Base-by-base conservation (phyloP, 768 basidiomycete species). In the Mycena leptocephala region DNA sequence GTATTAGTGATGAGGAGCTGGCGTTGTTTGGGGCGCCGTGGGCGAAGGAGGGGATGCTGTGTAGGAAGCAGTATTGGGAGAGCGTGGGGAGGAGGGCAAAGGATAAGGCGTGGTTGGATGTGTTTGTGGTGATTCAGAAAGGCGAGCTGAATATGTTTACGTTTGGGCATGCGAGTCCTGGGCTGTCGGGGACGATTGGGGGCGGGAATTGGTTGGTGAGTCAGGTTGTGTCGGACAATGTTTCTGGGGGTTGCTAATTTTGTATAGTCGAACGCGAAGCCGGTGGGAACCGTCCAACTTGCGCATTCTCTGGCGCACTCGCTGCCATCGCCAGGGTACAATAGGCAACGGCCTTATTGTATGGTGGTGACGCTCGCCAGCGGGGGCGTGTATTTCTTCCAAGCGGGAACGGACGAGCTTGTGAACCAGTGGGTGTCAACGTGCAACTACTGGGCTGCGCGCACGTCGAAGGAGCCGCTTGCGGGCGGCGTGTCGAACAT, bases 381-480 rank as follows among this genome's bases (percentile, higher is more conserved):
- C 78, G 97, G 97, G 11, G 96, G 94, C 3, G 95, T 97, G n/a
- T 98, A 94, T 84, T 98, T 99, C 88, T 98, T 98, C 89, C 98
- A 99, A 85, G 97, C 98, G 1, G 98, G 98, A 1, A 99, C 98
- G 5, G 98, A 98, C 80, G 98, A 99, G 79, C 92, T 99, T 22
- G 97, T 98, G 63, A 95, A 95, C 80, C 98, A 99, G 84, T 99
- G 98, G 98, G 97, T 98, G 9, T 94, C 95, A 46, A 98, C 98
- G 0, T 99, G 98, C 91, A 99, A 99, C 87, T 99, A 99, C 83
- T 99, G 98, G 98, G 96, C 98, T 0, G 98, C 98, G 2, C 90
- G 98, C 56, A 95, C 93, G 70, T 97, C 96, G 84, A 97, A 98
- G 80, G 97, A 99, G 82, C 98, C 98, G 1, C 90, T 99, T 3